A percentile compares a stretch with the other conserved stretches of the same genome.
phyloP scores from a whole-genome alignment of 2,329 filamentous ascomycete species.

The Xylariaceae sp. region DNA sequence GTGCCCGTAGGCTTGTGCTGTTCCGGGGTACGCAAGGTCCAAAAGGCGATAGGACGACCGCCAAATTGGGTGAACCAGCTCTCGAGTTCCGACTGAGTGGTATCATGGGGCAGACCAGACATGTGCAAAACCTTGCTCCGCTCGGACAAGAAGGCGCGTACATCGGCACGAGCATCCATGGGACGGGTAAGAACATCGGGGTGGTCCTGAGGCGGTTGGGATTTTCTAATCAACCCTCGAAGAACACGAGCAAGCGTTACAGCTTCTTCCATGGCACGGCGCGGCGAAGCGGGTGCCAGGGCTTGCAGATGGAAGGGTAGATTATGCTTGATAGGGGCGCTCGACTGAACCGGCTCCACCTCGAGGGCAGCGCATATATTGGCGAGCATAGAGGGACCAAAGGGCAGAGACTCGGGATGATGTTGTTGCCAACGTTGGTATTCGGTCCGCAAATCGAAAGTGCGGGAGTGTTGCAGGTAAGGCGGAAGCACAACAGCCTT shows the following conservation, averaged over 20 bases:
- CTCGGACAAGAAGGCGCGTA: conserved; percentile 91
- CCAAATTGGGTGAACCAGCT: conserved; percentile 99
- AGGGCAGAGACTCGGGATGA: conserved; percentile 94
- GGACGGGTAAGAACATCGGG: conserved; percentile 91
- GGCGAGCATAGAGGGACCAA: conserved; percentile 88
- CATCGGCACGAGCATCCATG: conserved; percentile 95
- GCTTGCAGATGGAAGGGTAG: conserved; percentile 96
- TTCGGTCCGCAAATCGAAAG: conserved; percentile 93
- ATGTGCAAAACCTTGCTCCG: conserved; percentile 97
- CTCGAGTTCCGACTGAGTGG: conserved; percentile 96
- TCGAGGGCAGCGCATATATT: conserved; percentile 98
- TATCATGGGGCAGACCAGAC: conserved; percentile 95
- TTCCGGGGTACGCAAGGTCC: conserved; percentile 95
- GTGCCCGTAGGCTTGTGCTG: conserved; percentile 99
- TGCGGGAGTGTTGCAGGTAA: conserved; percentile 95
- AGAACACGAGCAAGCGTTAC: conserved; percentile 91
- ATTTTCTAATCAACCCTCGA: conserved; percentile 90
- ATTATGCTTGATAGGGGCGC: conserved; percentile 97
- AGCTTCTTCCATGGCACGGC: conserved; percentile 95
- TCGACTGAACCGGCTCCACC: conserved; percentile 95
- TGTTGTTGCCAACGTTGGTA: conserved; percentile 99
- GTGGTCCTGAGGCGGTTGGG: conserved; percentile 87
- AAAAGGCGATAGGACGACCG: conserved; percentile 95
- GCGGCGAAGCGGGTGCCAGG: conserved; percentile 87
- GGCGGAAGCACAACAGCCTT: conserved; percentile 95